Percentiles rank a stretch among this genome's conserved stretches.
Conservation (phyloP, 2,329 filamentous ascomycete species). For the Pyricularia pennisetigena region DNA sequence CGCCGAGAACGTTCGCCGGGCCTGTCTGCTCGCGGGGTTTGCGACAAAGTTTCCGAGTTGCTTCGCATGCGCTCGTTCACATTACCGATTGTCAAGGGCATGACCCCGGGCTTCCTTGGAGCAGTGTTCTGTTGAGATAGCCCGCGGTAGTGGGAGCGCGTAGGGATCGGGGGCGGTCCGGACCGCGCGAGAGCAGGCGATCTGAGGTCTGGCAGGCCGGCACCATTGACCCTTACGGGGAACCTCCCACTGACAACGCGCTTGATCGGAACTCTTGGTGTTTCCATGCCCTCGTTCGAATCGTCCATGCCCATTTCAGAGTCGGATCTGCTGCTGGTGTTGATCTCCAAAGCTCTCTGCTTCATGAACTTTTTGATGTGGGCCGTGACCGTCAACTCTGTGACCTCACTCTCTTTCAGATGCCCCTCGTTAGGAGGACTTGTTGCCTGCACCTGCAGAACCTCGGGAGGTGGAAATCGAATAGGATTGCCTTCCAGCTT, state of each 20-base stretch:
- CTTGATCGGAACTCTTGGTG: conserved; percentile 56
- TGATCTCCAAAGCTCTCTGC: conserved; percentile 27
- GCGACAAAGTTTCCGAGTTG: conserved; percentile 52
- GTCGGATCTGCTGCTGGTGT: conserved; percentile 39
- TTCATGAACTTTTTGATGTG: conserved; percentile 53
- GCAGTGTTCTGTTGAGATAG: conserved; percentile 58
- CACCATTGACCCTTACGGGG: conserved; percentile 63
- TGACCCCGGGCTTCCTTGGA: conserved; percentile 60
- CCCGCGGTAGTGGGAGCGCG: conserved; percentile 70
- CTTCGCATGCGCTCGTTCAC: conserved; percentile 58
- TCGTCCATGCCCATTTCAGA: conserved; percentile 48
- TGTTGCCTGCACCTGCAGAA: conserved; percentile 48
- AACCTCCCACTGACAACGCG: conserved; percentile 56
- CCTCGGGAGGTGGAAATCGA: conserved; percentile 64
- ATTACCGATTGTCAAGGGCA: conserved; percentile 59
- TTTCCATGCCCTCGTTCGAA: conserved; percentile 67
- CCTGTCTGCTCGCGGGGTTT: conserved; percentile 35
- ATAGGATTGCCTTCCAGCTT: conserved; percentile 87
- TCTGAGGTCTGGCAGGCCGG: conserved; percentile 56
- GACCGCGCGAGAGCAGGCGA: conserved; percentile 58
- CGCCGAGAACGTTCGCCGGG: conserved; percentile 35
- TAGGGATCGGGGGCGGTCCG: conserved; percentile 59
- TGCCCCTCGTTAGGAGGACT: conserved; percentile 46
- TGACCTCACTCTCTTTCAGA: conserved; percentile 53
- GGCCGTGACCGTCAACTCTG: conserved; percentile 47